phyloP scores from a whole-genome alignment of 495 filamentous ascomycete species.

The Xylaria bambusicola region DNA sequence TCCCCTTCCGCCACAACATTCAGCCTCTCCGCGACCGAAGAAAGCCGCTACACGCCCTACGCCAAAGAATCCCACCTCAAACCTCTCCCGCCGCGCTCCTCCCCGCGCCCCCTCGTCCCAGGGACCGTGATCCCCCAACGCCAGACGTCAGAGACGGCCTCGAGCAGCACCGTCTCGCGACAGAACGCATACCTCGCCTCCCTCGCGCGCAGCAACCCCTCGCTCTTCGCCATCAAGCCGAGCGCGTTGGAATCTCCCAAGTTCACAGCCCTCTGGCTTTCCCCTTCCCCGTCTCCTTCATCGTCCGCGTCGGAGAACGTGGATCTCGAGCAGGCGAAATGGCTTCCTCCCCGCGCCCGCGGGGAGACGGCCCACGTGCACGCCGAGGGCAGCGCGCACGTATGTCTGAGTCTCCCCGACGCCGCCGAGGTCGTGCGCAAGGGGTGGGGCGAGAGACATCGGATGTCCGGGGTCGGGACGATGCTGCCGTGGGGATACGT shows the following conservation, averaged over 20 bases:
- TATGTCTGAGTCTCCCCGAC: conserved; percentile 34
- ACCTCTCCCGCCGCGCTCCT: too few species aligned
- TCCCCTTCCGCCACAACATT: conserved; percentile 11
- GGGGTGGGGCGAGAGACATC: conserved; percentile 38
- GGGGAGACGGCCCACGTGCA: conserved; percentile 38
- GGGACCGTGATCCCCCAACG: conserved; percentile 37
- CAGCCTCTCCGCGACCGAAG: conserved; percentile 9
- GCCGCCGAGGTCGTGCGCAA: conserved; percentile 30
- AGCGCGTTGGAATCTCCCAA: conserved; percentile 31
- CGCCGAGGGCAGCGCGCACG: conserved; percentile 35
- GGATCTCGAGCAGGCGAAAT: neutral
- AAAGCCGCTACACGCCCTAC: conserved; percentile 16
- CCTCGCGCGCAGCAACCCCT: conserved; percentile 21
- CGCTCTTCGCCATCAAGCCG: conserved; percentile 20
- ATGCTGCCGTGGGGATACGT: conserved; percentile 32
- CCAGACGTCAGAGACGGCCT: conserved; percentile 23
- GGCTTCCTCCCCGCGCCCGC: conserved; percentile 15
- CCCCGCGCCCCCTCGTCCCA: conserved; percentile 27
- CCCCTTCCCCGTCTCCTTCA: neutral
- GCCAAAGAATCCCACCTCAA: too few species aligned
- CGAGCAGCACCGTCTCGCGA: neutral
- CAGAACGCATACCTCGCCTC: conserved; percentile 16
- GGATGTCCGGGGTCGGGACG: conserved; percentile 26
- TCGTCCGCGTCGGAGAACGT: neutral
- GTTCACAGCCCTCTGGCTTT: conserved; percentile 31